These are phyloP conservation scores for Priceomyces fermenticarens DNA, from an alignment of 805 yeast genomes.

Conservation along the genomic window DNA sequence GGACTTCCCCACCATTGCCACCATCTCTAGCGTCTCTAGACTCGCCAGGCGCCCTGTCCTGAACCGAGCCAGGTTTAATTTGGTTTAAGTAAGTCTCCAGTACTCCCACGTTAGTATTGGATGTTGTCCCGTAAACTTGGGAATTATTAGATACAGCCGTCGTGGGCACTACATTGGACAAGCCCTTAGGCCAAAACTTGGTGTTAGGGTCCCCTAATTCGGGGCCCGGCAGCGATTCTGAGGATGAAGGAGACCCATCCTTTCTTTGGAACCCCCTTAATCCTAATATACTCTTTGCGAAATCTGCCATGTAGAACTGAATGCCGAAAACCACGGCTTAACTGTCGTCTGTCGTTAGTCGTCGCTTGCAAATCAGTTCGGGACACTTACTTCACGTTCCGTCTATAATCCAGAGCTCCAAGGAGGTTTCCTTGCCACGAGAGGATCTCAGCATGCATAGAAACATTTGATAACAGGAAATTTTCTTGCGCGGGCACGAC, in stretches of 20 bases:
- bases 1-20: constrained; percentile 2
- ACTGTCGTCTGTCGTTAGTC: no score
- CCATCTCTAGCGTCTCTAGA: no score
- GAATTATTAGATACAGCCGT: constrained; percentile 63
- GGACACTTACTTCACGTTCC: no score
- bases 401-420: no score
- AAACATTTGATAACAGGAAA: no score
- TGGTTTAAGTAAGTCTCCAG: constrained; percentile 23
- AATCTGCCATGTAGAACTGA: constrained; percentile 34
- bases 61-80: constrained; percentile 9
- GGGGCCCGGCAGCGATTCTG: constrained; percentile 5
- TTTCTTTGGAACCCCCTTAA: constrained; percentile 34
- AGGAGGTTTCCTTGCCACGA: no score
- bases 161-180: constrained; percentile 51
- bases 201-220: constrained; percentile 4
- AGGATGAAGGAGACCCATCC: constrained; percentile 10
- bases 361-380: no score
- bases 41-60: constrained; percentile 1
- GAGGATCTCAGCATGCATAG: no score
- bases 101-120: constrained; percentile 11
- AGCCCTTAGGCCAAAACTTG: constrained; percentile 35
- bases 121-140: constrained; percentile 64
- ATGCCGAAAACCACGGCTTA: neutral
- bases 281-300: constrained; percentile 44
- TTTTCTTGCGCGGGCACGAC: no score